Percentiles rank a stretch among this genome's conserved stretches.
These are phyloP conservation scores for Suhomyces sp. DNA, from an alignment of 805 yeast genomes.

Conservation along the genomic window DNA sequence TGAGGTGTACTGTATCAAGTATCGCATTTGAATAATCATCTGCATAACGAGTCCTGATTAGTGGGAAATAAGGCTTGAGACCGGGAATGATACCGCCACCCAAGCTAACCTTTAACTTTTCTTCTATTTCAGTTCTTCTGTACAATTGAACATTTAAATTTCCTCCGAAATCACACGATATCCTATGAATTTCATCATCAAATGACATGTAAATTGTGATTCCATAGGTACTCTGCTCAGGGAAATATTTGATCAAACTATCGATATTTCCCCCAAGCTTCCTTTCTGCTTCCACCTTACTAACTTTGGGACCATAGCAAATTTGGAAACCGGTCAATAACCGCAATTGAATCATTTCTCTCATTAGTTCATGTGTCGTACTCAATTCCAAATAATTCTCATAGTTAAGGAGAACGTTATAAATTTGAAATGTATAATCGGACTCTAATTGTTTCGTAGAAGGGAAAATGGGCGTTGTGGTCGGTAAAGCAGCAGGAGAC, in stretches of 20 bases:
- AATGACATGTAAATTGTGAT: slow-evolving; percentile 71
- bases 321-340: slow-evolving; percentile 88
- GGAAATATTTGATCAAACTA: slow-evolving; percentile 56
- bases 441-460: slow-evolving; percentile 61
- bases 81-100: not conserved
- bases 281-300: slow-evolving; percentile 61
- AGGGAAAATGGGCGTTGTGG: slow-evolving; percentile 79
- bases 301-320: slow-evolving; percentile 69
- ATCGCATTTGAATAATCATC: slow-evolving; percentile 57
- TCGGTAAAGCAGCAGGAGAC: slow-evolving; percentile 90
- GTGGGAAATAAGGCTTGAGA: slow-evolving; percentile 24
- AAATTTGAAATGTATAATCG: slow-evolving; percentile 79
- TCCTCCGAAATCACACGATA: slow-evolving; percentile 70
- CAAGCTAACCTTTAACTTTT: not conserved
- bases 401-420: slow-evolving; percentile 68
- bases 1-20: slow-evolving; percentile 54
- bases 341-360: slow-evolving; percentile 84
- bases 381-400: slow-evolving; percentile 48
- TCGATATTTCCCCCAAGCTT: slow-evolving; percentile 54
- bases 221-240: slow-evolving; percentile 46
- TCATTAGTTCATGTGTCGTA: slow-evolving; percentile 58
- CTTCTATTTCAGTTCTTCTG: slow-evolving; percentile 16
- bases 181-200: slow-evolving; percentile 82
- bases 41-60: slow-evolving; percentile 78
- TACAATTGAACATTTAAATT: slow-evolving; percentile 79